These are phyloP conservation scores for Saxophila tyrrhenica DNA, from an alignment of 495 filamentous ascomycete genomes.

Conservation along the genomic window DNA sequence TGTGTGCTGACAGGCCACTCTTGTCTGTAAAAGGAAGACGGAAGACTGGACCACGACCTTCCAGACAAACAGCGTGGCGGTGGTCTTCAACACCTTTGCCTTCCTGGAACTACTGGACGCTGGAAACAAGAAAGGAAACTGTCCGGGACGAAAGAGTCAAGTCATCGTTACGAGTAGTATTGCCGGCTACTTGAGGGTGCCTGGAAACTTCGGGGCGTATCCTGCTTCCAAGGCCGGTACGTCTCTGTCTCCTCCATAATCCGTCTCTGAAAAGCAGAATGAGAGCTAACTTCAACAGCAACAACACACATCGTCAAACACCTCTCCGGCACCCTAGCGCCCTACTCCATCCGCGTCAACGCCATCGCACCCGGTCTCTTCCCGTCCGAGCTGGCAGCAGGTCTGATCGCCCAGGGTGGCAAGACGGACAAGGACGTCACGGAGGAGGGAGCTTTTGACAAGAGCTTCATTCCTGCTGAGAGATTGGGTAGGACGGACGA, in stretches of 20 bases:
- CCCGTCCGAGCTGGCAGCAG: slow-evolving; percentile 25
- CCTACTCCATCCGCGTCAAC: slow-evolving; percentile 27
- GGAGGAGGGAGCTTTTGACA: slow-evolving; percentile 17
- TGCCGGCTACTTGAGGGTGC: slow-evolving; percentile 22
- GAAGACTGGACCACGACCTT: slow-evolving; percentile 24
- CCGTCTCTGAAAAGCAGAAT: too few species aligned
- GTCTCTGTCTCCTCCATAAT: too few species aligned
- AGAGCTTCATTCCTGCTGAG: slow-evolving; percentile 25
- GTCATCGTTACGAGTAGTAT: slow-evolving; percentile 29
- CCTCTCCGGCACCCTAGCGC: slow-evolving; percentile 22
- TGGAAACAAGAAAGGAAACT: slow-evolving; percentile 28
- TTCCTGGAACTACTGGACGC: slow-evolving; percentile 37
- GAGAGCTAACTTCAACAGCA: slow-evolving; percentile 17
- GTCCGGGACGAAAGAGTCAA: slow-evolving; percentile 26
- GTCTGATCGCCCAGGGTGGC: slow-evolving; percentile 12
- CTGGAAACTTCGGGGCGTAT: slow-evolving; percentile 9
- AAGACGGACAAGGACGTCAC: slow-evolving; percentile 7
- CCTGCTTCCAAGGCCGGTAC: slow-evolving; percentile 30
- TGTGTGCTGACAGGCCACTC: too few species aligned
- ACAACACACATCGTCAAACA: slow-evolving; percentile 29
- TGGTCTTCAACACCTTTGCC: slow-evolving; percentile 33
- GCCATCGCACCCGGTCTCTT: slow-evolving; percentile 22
- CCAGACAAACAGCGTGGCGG: slow-evolving; percentile 29
- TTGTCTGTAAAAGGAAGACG: too few species aligned
- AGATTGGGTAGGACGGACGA: slow-evolving; percentile 27